Evolutionary conservation across 495 filamentous ascomycete genomes (phyloP).

Genomic region (Tuber aestivum): DNA sequence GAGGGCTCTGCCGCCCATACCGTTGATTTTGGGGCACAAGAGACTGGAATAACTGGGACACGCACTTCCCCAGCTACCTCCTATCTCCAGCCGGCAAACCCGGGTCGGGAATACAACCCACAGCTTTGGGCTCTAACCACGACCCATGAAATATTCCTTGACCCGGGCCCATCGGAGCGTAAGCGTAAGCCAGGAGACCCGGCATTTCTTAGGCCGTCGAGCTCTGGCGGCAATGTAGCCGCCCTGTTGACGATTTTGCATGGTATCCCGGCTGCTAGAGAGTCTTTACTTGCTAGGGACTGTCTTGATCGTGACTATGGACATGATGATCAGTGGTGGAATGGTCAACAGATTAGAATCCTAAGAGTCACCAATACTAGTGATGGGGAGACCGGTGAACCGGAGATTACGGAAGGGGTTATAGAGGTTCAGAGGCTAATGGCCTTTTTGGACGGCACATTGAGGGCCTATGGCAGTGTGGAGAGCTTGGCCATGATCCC

Average conservation of each 20-base stretch:
- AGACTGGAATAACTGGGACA: conserved; percentile 53
- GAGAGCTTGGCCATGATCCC: conserved; percentile 54
- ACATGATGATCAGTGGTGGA: conserved; percentile 75
- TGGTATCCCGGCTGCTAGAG: conserved; percentile 71
- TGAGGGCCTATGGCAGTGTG: conserved; percentile 72
- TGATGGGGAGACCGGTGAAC: conserved; percentile 46
- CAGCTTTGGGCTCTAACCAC: conserved; percentile 70
- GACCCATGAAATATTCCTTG: conserved; percentile 56
- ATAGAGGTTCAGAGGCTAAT: conserved; percentile 70
- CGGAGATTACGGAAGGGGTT: conserved; percentile 43
- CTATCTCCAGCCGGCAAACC: conserved; percentile 66
- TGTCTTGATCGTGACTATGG: conserved; percentile 58
- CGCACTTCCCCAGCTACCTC: conserved; percentile 42
- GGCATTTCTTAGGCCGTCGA: conserved; percentile 65
- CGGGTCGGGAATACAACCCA: conserved; percentile 58
- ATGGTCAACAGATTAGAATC: conserved; percentile 58
- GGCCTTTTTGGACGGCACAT: conserved; percentile 73
- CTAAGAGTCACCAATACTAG: conserved; percentile 55
- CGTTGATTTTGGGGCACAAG: conserved; percentile 46
- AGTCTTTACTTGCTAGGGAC: conserved; percentile 59
- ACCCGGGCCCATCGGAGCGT: conserved; percentile 57
- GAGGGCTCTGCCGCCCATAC: conserved; percentile 48
- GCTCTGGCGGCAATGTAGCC: conserved; percentile 56
- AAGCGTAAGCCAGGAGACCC: conserved; percentile 56
- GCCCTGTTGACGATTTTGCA: conserved; percentile 73